A percentile compares a stretch with the other conserved stretches of the same genome.
Evolutionary conservation across 1,284 basidiomycete species (phyloP).

Genomic region (Ganoderma sinense): DNA sequence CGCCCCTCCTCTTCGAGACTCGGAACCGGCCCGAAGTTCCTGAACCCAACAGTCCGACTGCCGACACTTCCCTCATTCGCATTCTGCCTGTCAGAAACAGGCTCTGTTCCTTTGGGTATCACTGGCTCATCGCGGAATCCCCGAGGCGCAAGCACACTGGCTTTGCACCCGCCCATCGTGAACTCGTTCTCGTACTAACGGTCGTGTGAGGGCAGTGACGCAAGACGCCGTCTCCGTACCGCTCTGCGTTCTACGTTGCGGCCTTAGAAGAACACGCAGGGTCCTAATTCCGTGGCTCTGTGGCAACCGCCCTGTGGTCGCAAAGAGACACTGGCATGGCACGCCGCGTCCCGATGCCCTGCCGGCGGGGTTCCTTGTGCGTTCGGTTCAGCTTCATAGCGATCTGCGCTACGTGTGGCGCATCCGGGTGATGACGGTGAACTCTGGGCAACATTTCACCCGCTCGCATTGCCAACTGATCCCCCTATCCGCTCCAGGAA

Average conservation of each 20-base stretch:
- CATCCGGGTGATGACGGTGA: background rate
- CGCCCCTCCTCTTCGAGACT: constrained; percentile 7
- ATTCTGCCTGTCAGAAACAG: constrained; percentile 10
- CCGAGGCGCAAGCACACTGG: background rate
- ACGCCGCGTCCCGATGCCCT: background rate
- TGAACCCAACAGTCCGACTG: background rate
- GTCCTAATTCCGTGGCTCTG: background rate
- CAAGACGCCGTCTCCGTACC: background rate
- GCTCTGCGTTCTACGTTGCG: background rate
- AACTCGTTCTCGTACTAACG: background rate
- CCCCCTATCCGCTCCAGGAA: background rate
- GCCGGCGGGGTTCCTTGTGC: background rate
- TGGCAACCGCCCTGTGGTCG: background rate
- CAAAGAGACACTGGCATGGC: background rate
- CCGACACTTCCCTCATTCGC: background rate
- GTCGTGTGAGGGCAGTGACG: background rate
- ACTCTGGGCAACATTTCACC: background rate
- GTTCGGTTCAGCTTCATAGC: background rate
- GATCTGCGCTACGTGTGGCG: background rate
- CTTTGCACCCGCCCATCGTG: background rate
- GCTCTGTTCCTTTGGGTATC: constrained; percentile 4
- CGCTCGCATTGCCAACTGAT: background rate
- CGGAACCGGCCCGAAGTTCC: constrained; percentile 25
- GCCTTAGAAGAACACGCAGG: background rate
- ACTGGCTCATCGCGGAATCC: constrained; percentile 9